These are phyloP conservation scores for Penicillium crystallinum DNA, from an alignment of 495 filamentous ascomycete species.

Conservation along the genomic window DNA sequence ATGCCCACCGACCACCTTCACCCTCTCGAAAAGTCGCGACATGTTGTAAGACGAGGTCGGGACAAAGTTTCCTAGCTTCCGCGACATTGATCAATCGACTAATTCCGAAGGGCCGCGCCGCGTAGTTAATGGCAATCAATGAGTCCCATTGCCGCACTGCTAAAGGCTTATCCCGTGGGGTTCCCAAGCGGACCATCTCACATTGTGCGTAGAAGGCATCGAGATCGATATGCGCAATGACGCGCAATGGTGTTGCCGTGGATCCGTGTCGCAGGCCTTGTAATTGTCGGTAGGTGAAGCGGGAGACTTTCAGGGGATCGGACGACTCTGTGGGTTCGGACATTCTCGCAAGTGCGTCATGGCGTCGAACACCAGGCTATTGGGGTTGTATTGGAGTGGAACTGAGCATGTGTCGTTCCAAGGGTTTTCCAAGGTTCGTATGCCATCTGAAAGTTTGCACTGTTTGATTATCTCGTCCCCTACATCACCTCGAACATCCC, in stretches of 20 bases:
- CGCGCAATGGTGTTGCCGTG: slow-evolving; percentile 70
- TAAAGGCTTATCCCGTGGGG: slow-evolving; percentile 69
- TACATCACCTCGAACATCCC: no score
- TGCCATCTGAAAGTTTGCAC: neutral
- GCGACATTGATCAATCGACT: slow-evolving; percentile 64
- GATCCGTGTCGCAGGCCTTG: slow-evolving; percentile 66
- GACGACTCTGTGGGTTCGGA: slow-evolving; percentile 29
- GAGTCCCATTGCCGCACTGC: slow-evolving; percentile 81
- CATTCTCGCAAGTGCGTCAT: slow-evolving; percentile 23
- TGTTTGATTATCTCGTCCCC: neutral
- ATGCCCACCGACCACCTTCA: slow-evolving; percentile 78
- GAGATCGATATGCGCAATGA: slow-evolving; percentile 88
- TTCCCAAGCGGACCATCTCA: slow-evolving; percentile 79
- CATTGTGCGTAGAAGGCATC: slow-evolving; percentile 99
- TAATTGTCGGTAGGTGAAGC: slow-evolving; percentile 81
- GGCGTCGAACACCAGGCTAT: slow-evolving; percentile 1
- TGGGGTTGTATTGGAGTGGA: neutral
- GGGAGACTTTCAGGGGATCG: slow-evolving; percentile 50
- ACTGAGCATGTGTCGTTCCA: neutral
- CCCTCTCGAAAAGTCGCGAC: slow-evolving; percentile 95
- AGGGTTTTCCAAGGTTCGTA: neutral
- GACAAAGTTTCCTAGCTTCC: slow-evolving; percentile 87
- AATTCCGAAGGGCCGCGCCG: slow-evolving; percentile 75
- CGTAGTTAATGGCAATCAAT: slow-evolving; percentile 94
- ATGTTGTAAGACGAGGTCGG: slow-evolving; percentile 79